Evolutionary conservation across 2,329 filamentous ascomycete species (phyloP), one percentile per base, ranked within the genome.

Genomic region (Pseudonectria foliicola): DNA sequence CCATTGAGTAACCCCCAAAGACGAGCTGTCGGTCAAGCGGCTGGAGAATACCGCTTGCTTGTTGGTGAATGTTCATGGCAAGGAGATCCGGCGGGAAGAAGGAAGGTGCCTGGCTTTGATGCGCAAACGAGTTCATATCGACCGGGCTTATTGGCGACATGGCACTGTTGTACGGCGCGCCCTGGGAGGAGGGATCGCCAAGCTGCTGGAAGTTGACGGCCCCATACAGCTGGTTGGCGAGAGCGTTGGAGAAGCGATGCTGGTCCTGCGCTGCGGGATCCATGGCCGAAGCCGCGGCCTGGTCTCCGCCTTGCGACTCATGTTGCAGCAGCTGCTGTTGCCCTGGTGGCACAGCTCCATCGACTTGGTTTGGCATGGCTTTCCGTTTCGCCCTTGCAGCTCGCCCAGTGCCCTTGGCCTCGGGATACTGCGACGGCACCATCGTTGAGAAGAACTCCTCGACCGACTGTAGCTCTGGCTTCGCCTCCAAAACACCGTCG

Each of bases 371-470:
- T 50, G 52, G 60, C 42, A 48, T 37, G 3, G 50, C 45, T 45
- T 66, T 66, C 28, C 62, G 57, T 46, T 66, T 67, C 10, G 41
- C 27, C 2, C 45, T 37, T 11, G 41, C 36, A 5, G 39, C 44
- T 25, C 54, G 49, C 23, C 45, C 21, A 25, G 30, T 38, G 21
- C 54, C 53, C n/a, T 44, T 51, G 13, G 47, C 51, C 11, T 78
- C 66, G 32, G 63, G 60, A 54, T 64, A 66, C 56, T 76, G 62
- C 44, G 77, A 73, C 16, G 83, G 81, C 1, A 81, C 84, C 25
- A 94, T 67, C 31, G 80, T 85, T 6, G 85, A 84, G 55, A 96
- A 90, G 63, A 93, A 95, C 48, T 96, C 88, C 52, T 95, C 89
- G 0, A 95, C 88, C 4, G 86, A 94, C 53, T 92, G 85, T n/a